Percentiles rank a stretch among this genome's conserved stretches.
Evolutionary conservation across 1,284 basidiomycete species (phyloP).

Genomic region (Ceratobasidium sp.): DNA sequence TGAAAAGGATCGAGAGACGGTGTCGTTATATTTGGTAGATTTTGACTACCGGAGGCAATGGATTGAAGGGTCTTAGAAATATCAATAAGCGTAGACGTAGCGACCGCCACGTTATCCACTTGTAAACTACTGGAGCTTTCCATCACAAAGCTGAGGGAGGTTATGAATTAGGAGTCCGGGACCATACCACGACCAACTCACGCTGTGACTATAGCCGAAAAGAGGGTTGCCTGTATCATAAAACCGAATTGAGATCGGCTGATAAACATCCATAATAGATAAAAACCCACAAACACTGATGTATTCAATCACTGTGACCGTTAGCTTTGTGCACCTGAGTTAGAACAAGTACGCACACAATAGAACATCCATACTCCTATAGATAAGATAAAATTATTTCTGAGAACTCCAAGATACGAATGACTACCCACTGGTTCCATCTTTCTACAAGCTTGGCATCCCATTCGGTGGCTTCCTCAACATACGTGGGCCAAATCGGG

Average conservation of each 20-base stretch:
- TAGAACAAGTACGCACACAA: slow-evolving; percentile 7
- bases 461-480: slow-evolving; percentile 22
- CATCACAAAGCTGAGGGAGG: slow-evolving; percentile 15
- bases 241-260: not conserved
- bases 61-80: slow-evolving; percentile 4
- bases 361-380: slow-evolving; percentile 29
- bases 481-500: slow-evolving; percentile 25
- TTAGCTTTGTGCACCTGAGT: no score
- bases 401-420: not conserved
- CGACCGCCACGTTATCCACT: not conserved
- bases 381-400: not conserved
- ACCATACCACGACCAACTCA: slow-evolving; percentile 11
- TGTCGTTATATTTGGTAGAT: not conserved
- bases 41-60: not conserved
- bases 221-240: slow-evolving; percentile 12
- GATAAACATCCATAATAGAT: not conserved
- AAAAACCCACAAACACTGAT: slow-evolving; percentile 18
- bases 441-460: not conserved
- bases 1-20: not conserved
- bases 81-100: not conserved
- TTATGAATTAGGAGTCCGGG: not conserved
- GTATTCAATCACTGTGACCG: no score
- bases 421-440: slow-evolving; percentile 23
- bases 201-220: slow-evolving; percentile 28
- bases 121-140: slow-evolving; percentile 16